phyloP scores from a whole-genome alignment of 2,329 filamentous ascomycete genomes.

The Penicillium freii region DNA sequence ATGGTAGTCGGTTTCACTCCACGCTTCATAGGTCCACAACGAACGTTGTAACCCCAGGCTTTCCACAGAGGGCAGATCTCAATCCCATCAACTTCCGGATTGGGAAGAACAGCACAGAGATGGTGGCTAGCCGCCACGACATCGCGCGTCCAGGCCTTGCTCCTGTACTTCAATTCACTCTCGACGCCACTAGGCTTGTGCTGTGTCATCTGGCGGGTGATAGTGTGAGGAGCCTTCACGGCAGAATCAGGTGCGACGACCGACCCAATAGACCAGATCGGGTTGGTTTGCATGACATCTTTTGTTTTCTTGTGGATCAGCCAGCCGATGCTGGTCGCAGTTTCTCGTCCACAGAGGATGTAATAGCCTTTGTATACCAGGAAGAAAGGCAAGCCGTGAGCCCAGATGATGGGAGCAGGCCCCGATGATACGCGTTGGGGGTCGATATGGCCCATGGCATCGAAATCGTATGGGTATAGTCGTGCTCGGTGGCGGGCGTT shows the following conservation, averaged over 20 bases:
- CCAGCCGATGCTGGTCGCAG: conserved; percentile 18
- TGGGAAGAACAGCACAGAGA: background rate
- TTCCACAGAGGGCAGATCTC: background rate
- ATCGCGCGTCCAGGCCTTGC: background rate
- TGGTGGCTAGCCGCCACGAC: background rate
- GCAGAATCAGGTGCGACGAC: conserved; percentile 20
- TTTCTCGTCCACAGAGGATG: conserved; percentile 16
- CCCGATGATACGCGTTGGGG: conserved; percentile 16
- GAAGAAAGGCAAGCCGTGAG: conserved; percentile 22
- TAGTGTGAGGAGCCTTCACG: background rate
- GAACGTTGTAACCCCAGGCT: background rate
- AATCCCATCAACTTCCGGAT: background rate
- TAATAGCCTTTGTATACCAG: conserved; percentile 23
- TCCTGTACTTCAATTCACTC: background rate
- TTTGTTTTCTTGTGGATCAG: background rate
- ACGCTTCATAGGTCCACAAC: background rate
- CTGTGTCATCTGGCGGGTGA: conserved; percentile 12
- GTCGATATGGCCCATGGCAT: conserved; percentile 13
- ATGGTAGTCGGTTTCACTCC: background rate
- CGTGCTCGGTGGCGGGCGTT: background rate
- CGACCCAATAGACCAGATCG: conserved; percentile 16
- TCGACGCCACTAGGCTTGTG: conserved; percentile 1
- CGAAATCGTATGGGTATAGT: conserved; percentile 20
- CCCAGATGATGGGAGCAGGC: conserved; percentile 15
- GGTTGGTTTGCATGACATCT: background rate